Evolutionary conservation across 345 rosid genomes (phyloP), one percentile per base, ranked within the genome.

Genomic region (Eucalyptus cloeziana): DNA sequence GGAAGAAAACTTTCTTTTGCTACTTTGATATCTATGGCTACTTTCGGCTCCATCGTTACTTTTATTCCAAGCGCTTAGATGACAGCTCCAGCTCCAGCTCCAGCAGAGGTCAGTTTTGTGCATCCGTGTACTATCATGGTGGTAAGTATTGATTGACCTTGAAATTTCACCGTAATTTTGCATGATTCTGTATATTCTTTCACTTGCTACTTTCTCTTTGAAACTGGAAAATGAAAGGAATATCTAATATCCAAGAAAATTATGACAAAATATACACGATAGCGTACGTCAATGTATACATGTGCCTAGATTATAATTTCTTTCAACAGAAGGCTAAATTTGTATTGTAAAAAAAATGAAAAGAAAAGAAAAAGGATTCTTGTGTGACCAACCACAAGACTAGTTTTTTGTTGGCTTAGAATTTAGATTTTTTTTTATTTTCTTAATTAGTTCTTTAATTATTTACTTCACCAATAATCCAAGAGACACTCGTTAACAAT

Each of bases 41-140:
- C 24, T 52, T 52, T 0, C 56, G 0, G 0, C 22, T 52, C 56
- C 0, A 7, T 52, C 21, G 9, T 0, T 19, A 52, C 56, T 52
- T 52, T 7, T 7, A 0, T 16, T 52, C 56, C 4, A 0, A 52
- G 24, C 56, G 24, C 9, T 52, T 52, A 52, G 0, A 0, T 16
- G 9, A 0, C 0, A 52, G 9, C 24, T 7, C 0, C 49, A 3
- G 4, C 49, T n/a, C n/a, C 0, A 52, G 9, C 24, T 7, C 0
- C 49, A 3, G 4, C 49, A n/a, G 7, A 7, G 4, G 2, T 54
- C 27, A 8, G 11, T 2, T 8, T 62, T 62, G 33, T 0, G 0
- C 8, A 62, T 62, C 16, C 69, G 1, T 0, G 4, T 13, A 5
- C 33, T 30, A 13, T n/a, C 0, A 0, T 0, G 67, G 67, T 1